Conservation (phyloP, 1,284 basidiomycete genomes). For the Irpex rosettiformis region DNA sequence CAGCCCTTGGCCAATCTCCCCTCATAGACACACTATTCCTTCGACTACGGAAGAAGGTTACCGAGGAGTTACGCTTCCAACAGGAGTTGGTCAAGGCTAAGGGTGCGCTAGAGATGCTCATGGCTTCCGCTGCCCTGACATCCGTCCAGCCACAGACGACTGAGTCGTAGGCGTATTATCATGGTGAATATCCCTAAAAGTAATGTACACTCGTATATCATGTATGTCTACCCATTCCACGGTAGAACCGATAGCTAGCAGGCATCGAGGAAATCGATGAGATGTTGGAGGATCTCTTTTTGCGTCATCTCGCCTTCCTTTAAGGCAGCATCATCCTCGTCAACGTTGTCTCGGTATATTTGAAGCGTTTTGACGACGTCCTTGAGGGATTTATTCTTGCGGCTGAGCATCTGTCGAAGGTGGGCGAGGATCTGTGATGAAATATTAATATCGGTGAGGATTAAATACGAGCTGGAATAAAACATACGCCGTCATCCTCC, state of each 20-base stretch:
- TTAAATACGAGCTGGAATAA: neutral
- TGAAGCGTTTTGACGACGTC: conserved; percentile 65
- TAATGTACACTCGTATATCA: conserved; percentile 4
- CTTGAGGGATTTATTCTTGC: conserved; percentile 63
- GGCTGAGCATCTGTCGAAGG: conserved; percentile 67
- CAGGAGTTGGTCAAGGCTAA: conserved; percentile 80
- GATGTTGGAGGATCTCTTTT: conserved; percentile 63
- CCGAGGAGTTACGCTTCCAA: conserved; percentile 89
- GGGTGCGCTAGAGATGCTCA: conserved; percentile 92
- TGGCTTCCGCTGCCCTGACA: conserved; percentile 58
- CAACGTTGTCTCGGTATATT: conserved; percentile 71
- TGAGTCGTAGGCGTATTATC: neutral
- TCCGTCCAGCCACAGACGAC: conserved; percentile 13
- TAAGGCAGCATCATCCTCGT: conserved; percentile 39
- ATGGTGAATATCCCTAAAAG: neutral
- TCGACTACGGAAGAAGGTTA: conserved; percentile 79
- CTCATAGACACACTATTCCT: conserved; percentile 88
- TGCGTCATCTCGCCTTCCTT: conserved; percentile 46
- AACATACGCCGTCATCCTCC: conserved; percentile 94
- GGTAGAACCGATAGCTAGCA: conserved; percentile 15
- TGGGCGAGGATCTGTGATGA: conserved; percentile 64
- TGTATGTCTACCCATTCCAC: neutral
- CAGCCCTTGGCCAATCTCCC: conserved; percentile 91
- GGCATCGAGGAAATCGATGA: conserved; percentile 62
- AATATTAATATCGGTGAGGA: conserved; percentile 12